phyloP scores from a whole-genome alignment of 805 yeast genomes.

The Saturnispora gosingensis region DNA sequence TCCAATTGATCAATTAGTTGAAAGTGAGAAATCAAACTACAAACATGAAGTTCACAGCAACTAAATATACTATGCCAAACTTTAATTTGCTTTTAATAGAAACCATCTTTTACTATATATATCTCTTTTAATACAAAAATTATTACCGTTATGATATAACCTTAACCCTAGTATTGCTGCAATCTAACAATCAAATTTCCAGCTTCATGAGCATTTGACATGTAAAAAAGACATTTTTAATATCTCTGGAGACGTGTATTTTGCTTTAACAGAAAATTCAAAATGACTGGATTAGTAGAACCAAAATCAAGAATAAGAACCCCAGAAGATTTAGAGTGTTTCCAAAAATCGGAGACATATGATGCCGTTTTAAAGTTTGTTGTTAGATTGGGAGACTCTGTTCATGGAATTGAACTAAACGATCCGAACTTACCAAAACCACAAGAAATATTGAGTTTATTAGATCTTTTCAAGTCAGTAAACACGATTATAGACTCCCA shows the following conservation, averaged over 20 bases:
- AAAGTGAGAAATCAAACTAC: neutral
- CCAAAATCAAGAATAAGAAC: constrained; percentile 21
- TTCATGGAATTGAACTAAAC: constrained; percentile 31
- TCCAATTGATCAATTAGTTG: constrained; percentile 3
- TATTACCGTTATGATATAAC: neutral
- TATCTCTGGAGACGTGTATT: too few species aligned
- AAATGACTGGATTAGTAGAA: constrained; percentile 1
- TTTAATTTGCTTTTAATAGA: neutral
- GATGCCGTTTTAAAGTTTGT: constrained; percentile 46
- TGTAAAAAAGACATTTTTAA: too few species aligned
- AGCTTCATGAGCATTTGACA: neutral
- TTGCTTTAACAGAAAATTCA: too few species aligned
- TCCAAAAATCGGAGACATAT: constrained; percentile 46
- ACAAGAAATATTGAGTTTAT: constrained; percentile 22
- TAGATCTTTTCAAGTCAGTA: constrained; percentile 38
- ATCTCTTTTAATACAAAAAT: neutral
- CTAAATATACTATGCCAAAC: neutral
- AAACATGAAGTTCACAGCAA: neutral
- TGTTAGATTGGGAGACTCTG: constrained; percentile 49
- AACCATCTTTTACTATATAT: neutral
- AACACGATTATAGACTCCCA: constrained; percentile 36
- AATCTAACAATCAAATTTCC: neutral
- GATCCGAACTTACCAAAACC: constrained; percentile 16
- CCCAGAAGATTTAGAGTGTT: constrained; percentile 49
- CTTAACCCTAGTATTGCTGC: too few species aligned